A percentile compares a stretch with the other conserved stretches of the same genome.
Evolutionary conservation across 2,329 filamentous ascomycete species (phyloP).

Genomic region (Aureobasidium uvarum): DNA sequence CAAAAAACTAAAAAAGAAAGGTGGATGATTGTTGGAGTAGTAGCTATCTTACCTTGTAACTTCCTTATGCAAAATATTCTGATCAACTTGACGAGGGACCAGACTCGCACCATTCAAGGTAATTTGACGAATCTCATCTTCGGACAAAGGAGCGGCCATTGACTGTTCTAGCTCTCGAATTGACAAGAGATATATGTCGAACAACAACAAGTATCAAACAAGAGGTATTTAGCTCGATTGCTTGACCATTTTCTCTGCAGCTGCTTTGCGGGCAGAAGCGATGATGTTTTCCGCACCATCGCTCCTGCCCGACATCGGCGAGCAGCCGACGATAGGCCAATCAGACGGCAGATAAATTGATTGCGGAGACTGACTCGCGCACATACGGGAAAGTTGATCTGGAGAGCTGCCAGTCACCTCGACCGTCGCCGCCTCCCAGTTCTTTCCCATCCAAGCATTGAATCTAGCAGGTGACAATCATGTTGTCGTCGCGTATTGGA

Average conservation of each 20-base stretch:
- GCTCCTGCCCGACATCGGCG: slow-evolving; percentile 2
- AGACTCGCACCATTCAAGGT: slow-evolving; percentile 24
- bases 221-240: slow-evolving; percentile 8
- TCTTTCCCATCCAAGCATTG: slow-evolving; percentile 17
- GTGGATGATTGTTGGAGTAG: too few species aligned
- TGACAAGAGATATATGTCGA: neutral
- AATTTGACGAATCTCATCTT: slow-evolving; percentile 23
- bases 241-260: slow-evolving; percentile 22
- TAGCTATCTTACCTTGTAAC: slow-evolving; percentile 11
- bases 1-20: neutral
- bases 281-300: neutral
- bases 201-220: neutral
- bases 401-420: slow-evolving; percentile 13
- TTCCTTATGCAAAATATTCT: slow-evolving; percentile 4
- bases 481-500: slow-evolving; percentile 29
- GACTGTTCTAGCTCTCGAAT: neutral
- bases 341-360: slow-evolving; percentile 1
- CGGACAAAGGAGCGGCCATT: slow-evolving; percentile 16
- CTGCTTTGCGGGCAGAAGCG: neutral
- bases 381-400: slow-evolving; percentile 25
- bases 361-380: slow-evolving; percentile 23
- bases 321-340: neutral
- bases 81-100: slow-evolving; percentile 16
- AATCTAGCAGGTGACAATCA: slow-evolving; percentile 11
- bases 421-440: neutral